Percentiles rank a stretch among this genome's conserved stretches.
phyloP scores from a whole-genome alignment of 768 basidiomycete genomes.

The Tulasnella sp. region DNA sequence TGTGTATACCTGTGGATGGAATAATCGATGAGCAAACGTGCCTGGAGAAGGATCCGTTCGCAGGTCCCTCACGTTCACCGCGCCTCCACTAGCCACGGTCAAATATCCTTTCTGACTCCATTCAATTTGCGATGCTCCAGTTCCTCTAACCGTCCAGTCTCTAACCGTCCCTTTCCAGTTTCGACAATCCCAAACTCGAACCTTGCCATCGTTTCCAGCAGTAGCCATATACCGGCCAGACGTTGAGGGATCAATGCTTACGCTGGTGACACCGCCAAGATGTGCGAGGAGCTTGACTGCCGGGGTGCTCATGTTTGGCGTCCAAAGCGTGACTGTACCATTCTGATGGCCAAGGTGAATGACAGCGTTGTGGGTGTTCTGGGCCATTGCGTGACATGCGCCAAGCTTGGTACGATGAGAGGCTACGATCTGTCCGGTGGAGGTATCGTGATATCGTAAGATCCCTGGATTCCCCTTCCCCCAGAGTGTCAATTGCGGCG shows the following conservation, averaged over 20 bases:
- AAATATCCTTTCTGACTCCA: slow-evolving; percentile 83
- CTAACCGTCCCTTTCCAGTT: slow-evolving; percentile 88
- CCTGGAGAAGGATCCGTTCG: background rate
- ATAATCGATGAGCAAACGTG: background rate
- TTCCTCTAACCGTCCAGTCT: slow-evolving; percentile 55
- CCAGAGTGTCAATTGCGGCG: background rate
- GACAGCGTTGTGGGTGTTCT: slow-evolving; percentile 88
- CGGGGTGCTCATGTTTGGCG: slow-evolving; percentile 84
- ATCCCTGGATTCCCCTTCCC: slow-evolving; percentile 74
- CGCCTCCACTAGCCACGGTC: slow-evolving; percentile 71
- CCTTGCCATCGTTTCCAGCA: slow-evolving; percentile 70
- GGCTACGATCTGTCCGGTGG: slow-evolving; percentile 75
- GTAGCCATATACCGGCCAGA: slow-evolving; percentile 83
- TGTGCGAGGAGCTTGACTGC: slow-evolving; percentile 89
- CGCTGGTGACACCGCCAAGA: slow-evolving; percentile 68
- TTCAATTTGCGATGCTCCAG: slow-evolving; percentile 54
- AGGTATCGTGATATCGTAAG: slow-evolving; percentile 94
- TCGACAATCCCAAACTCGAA: slow-evolving; percentile 95
- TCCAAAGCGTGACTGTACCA: slow-evolving; percentile 93
- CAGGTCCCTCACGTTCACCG: slow-evolving; percentile 53
- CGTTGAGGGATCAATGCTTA: slow-evolving; percentile 69
- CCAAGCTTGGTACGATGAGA: slow-evolving; percentile 89
- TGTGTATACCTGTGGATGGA: slow-evolving; percentile 49
- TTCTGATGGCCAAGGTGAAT: slow-evolving; percentile 92
- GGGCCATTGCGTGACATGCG: slow-evolving; percentile 70